A percentile compares a stretch with the other conserved stretches of the same genome.
Conservation (phyloP, 768 basidiomycete species). For the Antrodiella citrinella region DNA sequence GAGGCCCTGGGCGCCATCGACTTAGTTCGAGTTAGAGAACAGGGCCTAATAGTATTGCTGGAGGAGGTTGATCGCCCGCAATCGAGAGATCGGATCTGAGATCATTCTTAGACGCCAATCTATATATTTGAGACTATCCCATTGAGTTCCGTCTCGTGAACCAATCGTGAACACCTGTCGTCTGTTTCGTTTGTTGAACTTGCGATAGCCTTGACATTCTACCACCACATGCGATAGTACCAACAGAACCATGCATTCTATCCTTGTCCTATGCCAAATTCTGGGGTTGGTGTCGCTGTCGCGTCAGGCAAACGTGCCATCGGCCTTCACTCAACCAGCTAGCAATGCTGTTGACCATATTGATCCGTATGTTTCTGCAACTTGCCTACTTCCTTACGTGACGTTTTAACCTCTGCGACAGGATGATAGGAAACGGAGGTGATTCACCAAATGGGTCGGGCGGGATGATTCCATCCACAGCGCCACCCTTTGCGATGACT, state of each 20-base stretch:
- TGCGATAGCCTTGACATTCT: not conserved
- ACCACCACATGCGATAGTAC: not conserved
- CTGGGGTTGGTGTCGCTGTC: not conserved
- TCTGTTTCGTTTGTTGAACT: not conserved
- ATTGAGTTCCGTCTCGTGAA: not conserved
- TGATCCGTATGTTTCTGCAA: constrained; percentile 28
- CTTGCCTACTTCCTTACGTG: not conserved
- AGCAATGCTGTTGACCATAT: constrained; percentile 37
- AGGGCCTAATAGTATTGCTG: no score
- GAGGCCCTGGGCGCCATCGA: no score
- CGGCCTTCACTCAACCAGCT: constrained; percentile 14
- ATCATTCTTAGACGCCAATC: not conserved
- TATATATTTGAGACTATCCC: not conserved
- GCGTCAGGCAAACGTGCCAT: not conserved
- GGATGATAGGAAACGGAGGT: constrained; percentile 66
- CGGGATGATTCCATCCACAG: constrained; percentile 72
- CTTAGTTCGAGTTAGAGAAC: no score
- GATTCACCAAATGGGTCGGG: constrained; percentile 63
- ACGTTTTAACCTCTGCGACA: constrained; percentile 12
- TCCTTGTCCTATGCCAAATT: not conserved
- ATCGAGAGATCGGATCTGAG: not conserved
- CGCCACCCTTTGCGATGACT: constrained; percentile 80
- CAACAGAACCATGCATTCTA: not conserved
- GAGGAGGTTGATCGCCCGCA: not conserved
- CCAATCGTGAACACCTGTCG: not conserved